A percentile compares a stretch with the other conserved stretches of the same genome.
Evolutionary conservation across 352 stramenopile species (phyloP).

Genomic region (Globisporangium cylindrosporum): DNA sequence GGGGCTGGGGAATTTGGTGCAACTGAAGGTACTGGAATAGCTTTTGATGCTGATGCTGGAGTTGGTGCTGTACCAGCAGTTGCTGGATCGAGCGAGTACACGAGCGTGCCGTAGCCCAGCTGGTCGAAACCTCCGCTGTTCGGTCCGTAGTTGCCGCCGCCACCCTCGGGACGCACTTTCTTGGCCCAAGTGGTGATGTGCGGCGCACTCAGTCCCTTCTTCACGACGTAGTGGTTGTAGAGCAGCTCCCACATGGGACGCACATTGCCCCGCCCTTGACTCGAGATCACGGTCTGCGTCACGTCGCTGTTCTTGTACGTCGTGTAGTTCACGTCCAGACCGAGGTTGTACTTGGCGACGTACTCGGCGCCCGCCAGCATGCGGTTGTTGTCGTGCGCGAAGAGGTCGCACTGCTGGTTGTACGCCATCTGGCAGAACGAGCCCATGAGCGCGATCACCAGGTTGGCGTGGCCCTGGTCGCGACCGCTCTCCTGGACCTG

Average conservation of each 20-base stretch:
- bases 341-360: slow-evolving; percentile 23
- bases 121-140: slow-evolving; percentile 23
- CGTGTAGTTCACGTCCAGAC: slow-evolving; percentile 17
- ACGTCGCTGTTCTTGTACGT: slow-evolving; percentile 24
- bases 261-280: slow-evolving; percentile 2
- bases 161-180: slow-evolving; percentile 16
- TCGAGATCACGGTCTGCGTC: slow-evolving; percentile 17
- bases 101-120: slow-evolving; percentile 22
- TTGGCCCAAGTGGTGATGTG: slow-evolving; percentile 13
- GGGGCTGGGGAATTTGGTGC: neutral
- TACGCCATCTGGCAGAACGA: slow-evolving; percentile 21
- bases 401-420: slow-evolving; percentile 23
- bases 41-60: neutral
- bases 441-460: slow-evolving; percentile 18
- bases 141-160: slow-evolving; percentile 21
- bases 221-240: slow-evolving; percentile 24
- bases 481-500: slow-evolving; percentile 23
- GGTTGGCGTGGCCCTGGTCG: slow-evolving; percentile 20
- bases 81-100: slow-evolving; percentile 11
- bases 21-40: too few species aligned
- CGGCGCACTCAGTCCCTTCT: slow-evolving; percentile 14
- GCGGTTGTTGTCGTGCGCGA: slow-evolving; percentile 22
- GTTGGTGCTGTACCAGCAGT: neutral
- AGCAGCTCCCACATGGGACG: slow-evolving; percentile 18
- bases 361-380: slow-evolving; percentile 20